Conservation (phyloP, 2,329 filamentous ascomycete genomes). For the Apiospora phragmitis region DNA sequence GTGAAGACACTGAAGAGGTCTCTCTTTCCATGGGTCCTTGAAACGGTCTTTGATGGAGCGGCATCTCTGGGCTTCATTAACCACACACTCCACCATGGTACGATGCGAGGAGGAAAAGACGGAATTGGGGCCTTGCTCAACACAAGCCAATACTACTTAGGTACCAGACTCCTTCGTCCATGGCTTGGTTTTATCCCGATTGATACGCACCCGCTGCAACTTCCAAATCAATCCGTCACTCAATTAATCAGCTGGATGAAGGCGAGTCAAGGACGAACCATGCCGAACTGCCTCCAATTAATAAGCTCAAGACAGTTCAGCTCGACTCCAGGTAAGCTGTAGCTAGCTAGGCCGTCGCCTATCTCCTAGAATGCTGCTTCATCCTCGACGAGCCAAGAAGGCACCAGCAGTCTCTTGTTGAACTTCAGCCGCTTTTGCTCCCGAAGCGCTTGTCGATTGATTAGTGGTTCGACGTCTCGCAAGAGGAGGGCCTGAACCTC, state of each 20-base stretch:
- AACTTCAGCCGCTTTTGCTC: neutral
- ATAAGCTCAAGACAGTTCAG: neutral
- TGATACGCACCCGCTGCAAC: neutral
- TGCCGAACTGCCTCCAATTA: neutral
- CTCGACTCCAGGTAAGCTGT: neutral
- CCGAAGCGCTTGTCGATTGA: neutral
- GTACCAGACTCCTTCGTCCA: neutral
- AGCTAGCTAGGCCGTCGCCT: neutral
- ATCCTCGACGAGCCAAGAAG: neutral
- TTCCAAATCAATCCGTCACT: neutral
- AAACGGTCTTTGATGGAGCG: neutral
- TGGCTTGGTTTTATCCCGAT: neutral
- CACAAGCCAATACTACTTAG: neutral
- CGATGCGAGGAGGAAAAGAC: neutral
- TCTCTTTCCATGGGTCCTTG: neutral
- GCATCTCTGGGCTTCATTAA: neutral
- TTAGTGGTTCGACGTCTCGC: neutral
- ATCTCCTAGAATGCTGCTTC: neutral
- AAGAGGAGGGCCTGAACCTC: slow-evolving; percentile 16
- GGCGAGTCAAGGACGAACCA: neutral
- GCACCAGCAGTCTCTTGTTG: neutral
- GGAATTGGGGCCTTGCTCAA: neutral
- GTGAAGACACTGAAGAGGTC: too few species aligned
- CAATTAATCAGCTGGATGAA: neutral
- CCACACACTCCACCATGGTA: neutral